Evolutionary conservation across 2,329 filamentous ascomycete species (phyloP).

Genomic region (Lachnellula subtilissima): DNA sequence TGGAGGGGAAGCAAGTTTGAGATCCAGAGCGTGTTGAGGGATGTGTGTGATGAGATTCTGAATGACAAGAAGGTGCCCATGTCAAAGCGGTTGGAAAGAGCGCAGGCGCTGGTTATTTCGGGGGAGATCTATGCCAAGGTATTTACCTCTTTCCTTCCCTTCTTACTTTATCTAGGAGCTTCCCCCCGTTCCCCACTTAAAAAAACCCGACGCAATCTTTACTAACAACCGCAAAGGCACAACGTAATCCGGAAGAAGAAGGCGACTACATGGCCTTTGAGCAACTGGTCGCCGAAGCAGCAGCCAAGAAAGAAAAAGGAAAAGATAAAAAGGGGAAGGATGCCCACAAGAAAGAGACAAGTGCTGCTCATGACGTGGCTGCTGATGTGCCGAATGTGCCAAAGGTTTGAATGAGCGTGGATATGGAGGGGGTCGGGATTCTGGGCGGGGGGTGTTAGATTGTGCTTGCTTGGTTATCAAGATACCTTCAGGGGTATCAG

Average conservation of each 20-base stretch:
- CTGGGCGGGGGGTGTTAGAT: no score
- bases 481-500: no score
- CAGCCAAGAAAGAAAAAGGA: constrained; percentile 83
- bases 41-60: constrained; percentile 87
- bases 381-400: constrained; percentile 39
- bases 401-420: constrained; percentile 8
- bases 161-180: not conserved
- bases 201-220: constrained; percentile 3
- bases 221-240: constrained; percentile 52
- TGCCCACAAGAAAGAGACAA: constrained; percentile 13
- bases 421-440: not conserved
- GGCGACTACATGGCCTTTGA: constrained; percentile 99
- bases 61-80: constrained; percentile 73
- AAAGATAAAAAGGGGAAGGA: constrained; percentile 38
- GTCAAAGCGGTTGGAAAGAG: constrained; percentile 82
- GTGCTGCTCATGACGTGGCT: constrained; percentile 28
- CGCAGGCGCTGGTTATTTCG: constrained; percentile 81
- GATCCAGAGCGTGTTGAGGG: constrained; percentile 90
- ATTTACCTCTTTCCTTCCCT: constrained; percentile 29
- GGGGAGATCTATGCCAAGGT: constrained; percentile 89
- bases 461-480: no score
- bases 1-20: constrained; percentile 97
- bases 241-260: constrained; percentile 89
- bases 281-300: constrained; percentile 93
- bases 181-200: not conserved